Evolutionary conservation across 805 yeast species (phyloP).

Genomic region (Saturnispora gosingensis): DNA sequence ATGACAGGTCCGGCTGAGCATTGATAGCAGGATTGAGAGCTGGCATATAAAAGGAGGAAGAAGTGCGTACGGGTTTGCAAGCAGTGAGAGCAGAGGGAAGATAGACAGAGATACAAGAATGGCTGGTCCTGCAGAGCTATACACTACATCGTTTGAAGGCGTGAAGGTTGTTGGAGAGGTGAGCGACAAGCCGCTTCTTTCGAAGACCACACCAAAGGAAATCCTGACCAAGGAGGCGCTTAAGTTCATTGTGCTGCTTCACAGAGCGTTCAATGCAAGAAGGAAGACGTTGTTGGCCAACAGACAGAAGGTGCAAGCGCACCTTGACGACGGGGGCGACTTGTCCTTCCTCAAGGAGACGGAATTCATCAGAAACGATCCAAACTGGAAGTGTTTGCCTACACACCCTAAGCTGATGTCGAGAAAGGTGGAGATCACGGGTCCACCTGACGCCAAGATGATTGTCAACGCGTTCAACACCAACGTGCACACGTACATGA

Average conservation of each 20-base stretch:
- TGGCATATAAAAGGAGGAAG: slow-evolving; percentile 3
- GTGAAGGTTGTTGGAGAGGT: slow-evolving; percentile 47
- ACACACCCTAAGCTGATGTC: slow-evolving; percentile 65
- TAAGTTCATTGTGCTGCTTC: slow-evolving; percentile 62
- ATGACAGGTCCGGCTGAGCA: not conserved
- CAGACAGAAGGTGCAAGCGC: slow-evolving; percentile 51
- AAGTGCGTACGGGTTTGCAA: not conserved
- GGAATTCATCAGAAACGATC: slow-evolving; percentile 57
- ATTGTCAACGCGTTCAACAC: slow-evolving; percentile 74
- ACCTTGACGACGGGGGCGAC: slow-evolving; percentile 51
- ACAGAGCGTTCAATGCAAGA: slow-evolving; percentile 58
- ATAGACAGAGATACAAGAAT: not conserved
- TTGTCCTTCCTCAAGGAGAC: slow-evolving; percentile 64
- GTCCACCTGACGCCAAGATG: slow-evolving; percentile 81
- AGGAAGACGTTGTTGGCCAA: slow-evolving; percentile 52
- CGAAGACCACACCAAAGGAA: slow-evolving; percentile 40
- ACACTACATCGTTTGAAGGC: slow-evolving; percentile 33
- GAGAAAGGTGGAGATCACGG: slow-evolving; percentile 76
- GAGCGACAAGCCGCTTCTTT: slow-evolving; percentile 24
- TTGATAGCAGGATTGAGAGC: not conserved
- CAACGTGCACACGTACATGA: slow-evolving; percentile 73
- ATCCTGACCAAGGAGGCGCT: slow-evolving; percentile 51
- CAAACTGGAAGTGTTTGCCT: slow-evolving; percentile 68
- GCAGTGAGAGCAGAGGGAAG: not conserved
- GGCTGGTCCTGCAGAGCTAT: slow-evolving; percentile 18